These are phyloP conservation scores for Viola odorata DNA, from an alignment of 345 rosid species.

Conservation along the genomic window DNA sequence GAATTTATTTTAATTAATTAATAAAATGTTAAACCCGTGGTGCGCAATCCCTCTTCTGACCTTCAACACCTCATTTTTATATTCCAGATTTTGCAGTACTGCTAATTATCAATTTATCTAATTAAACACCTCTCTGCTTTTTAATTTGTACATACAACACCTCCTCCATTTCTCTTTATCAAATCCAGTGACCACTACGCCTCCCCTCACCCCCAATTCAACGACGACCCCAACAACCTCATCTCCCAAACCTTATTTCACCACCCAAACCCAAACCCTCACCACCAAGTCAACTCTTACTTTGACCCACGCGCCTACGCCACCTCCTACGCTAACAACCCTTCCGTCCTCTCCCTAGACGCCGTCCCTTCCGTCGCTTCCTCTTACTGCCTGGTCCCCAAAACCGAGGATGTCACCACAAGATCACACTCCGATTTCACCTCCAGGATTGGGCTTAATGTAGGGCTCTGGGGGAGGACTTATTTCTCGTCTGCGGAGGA, in stretches of 20 bases:
- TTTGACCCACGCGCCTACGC: conserved; percentile 50
- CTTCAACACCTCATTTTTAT: too few species aligned
- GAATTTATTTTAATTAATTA: too few species aligned
- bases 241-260: conserved; percentile 17
- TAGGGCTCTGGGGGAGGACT: conserved; percentile 90
- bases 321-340: conserved; percentile 21
- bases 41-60: not conserved
- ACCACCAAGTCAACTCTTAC: conserved; percentile 30
- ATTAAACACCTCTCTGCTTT: not conserved
- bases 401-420: conserved; percentile 55
- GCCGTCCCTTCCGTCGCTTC: conserved; percentile 15
- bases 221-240: conserved; percentile 24
- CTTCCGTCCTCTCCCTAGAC: conserved; percentile 46
- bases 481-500: conserved; percentile 89
- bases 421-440: conserved; percentile 44
- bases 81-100: too few species aligned
- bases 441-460: conserved; percentile 72
- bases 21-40: too few species aligned
- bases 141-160: too few species aligned
- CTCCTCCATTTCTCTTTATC: too few species aligned
- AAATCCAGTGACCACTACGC: conserved; percentile 41
- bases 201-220: conserved; percentile 20
- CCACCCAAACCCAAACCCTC: conserved; percentile 21
- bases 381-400: conserved; percentile 53
- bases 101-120: too few species aligned